These are phyloP conservation scores for Suhomyces tanzawaensis DNA, from an alignment of 805 yeast genomes.

Conservation along the genomic window DNA sequence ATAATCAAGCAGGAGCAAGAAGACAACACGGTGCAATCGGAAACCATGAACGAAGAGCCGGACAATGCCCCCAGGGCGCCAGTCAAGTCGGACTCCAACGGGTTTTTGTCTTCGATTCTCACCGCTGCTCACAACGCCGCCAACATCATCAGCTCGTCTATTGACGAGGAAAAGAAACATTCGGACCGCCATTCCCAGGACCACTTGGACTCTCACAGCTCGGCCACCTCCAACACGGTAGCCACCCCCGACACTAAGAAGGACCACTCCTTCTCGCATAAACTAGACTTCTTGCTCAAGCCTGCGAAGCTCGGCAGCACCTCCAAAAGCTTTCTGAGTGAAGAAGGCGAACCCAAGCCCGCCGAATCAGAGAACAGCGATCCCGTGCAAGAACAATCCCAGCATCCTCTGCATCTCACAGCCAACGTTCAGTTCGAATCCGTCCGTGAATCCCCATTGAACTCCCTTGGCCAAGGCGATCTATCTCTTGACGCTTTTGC, in stretches of 20 bases:
- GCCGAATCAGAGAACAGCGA: neutral
- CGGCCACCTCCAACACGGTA: neutral
- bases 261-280: conserved; percentile 15
- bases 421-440: conserved; percentile 47
- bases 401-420: conserved; percentile 12
- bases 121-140: conserved; percentile 51
- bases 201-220: neutral
- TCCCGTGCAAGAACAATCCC: neutral
- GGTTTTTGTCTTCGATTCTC: conserved; percentile 44
- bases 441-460: conserved; percentile 44
- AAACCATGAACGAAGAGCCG: neutral
- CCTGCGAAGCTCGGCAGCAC: conserved; percentile 14
- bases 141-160: conserved; percentile 13
- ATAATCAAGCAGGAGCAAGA: conserved; percentile 2
- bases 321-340: conserved; percentile 8
- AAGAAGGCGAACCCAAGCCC: neutral
- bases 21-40: neutral
- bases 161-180: conserved; percentile 9
- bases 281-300: conserved; percentile 24
- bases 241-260: neutral
- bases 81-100: conserved; percentile 19
- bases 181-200: neutral
- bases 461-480: conserved; percentile 50
- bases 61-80: neutral
- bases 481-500: conserved; percentile 34